Evolutionary conservation across 176 grass and related monocot genomes (phyloP).

Genomic region (Oryza glaberrima): DNA sequence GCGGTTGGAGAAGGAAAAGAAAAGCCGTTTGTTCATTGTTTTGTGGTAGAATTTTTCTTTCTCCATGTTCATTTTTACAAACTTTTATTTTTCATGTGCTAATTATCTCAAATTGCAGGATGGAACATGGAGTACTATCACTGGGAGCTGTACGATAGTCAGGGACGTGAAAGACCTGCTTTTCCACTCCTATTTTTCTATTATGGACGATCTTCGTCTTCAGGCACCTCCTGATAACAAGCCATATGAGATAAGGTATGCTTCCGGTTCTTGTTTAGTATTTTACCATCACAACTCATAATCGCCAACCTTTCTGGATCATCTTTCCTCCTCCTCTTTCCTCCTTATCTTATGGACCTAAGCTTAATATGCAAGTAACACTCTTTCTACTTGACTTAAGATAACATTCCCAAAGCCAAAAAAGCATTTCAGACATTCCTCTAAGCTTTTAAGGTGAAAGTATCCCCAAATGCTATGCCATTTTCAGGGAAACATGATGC

Average conservation of each 20-base stretch:
- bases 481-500: neutral
- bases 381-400: constrained; percentile 18
- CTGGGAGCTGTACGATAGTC: constrained; percentile 82
- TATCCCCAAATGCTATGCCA: neutral
- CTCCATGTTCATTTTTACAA: neutral
- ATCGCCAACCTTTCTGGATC: constrained; percentile 17
- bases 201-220: constrained; percentile 83
- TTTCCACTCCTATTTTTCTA: constrained; percentile 90
- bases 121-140: constrained; percentile 94
- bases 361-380: constrained; percentile 15
- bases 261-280: constrained; percentile 20
- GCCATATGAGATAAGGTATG: constrained; percentile 89
- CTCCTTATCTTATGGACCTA: constrained; percentile 2
- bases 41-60: constrained; percentile 62
- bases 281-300: constrained; percentile 24
- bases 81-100: constrained; percentile 9
- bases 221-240: constrained; percentile 61
- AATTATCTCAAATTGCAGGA: constrained; percentile 58
- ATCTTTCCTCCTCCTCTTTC: neutral
- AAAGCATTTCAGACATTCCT: constrained; percentile 7
- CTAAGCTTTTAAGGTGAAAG: constrained; percentile 16
- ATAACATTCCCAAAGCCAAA: neutral
- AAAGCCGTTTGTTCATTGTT: constrained; percentile 76
- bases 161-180: constrained; percentile 92
- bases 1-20: constrained; percentile 96